A percentile compares a stretch with the other conserved stretches of the same genome.
phyloP scores from a whole-genome alignment of 2,329 filamentous ascomycete genomes.

The Daldinia sp. region DNA sequence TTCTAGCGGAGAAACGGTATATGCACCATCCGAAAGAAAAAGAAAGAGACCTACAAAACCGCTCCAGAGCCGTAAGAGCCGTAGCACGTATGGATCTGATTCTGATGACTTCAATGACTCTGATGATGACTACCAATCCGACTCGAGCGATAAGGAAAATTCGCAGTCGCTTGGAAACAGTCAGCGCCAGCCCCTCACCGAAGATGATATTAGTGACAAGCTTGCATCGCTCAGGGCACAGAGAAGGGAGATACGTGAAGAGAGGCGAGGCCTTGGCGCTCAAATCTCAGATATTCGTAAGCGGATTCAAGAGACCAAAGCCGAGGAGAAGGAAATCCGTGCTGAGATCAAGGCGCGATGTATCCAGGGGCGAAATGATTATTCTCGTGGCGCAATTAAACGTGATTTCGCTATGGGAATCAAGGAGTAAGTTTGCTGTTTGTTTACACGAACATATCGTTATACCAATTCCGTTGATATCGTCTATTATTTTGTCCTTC shows the following conservation, averaged over 20 bases:
- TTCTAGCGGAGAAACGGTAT: constrained; percentile 51
- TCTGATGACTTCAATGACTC: background rate
- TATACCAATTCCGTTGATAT: background rate
- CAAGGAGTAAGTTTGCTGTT: constrained; percentile 52
- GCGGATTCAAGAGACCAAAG: constrained; percentile 47
- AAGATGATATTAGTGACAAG: constrained; percentile 51
- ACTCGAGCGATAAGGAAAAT: constrained; percentile 42
- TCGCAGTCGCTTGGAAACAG: constrained; percentile 32
- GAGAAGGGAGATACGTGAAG: constrained; percentile 43
- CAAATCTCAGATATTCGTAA: constrained; percentile 48
- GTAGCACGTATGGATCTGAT: background rate
- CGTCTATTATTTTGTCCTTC: background rate
- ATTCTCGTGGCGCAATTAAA: constrained; percentile 62
- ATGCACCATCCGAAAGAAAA: constrained; percentile 49
- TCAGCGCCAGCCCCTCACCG: constrained; percentile 49
- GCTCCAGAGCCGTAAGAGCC: constrained; percentile 26
- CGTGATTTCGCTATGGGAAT: constrained; percentile 67
- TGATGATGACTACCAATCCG: constrained; percentile 41
- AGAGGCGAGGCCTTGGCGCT: constrained; percentile 40
- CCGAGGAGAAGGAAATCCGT: constrained; percentile 40
- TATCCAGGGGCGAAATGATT: constrained; percentile 64
- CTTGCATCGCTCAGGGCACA: constrained; percentile 47
- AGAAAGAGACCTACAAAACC: constrained; percentile 49
- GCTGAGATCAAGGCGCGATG: constrained; percentile 50
- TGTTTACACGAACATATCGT: background rate